Evolutionary conservation across 305 asterid genomes (phyloP), one percentile per base, ranked within the genome.

Genomic region (Fraxinus velutina): DNA sequence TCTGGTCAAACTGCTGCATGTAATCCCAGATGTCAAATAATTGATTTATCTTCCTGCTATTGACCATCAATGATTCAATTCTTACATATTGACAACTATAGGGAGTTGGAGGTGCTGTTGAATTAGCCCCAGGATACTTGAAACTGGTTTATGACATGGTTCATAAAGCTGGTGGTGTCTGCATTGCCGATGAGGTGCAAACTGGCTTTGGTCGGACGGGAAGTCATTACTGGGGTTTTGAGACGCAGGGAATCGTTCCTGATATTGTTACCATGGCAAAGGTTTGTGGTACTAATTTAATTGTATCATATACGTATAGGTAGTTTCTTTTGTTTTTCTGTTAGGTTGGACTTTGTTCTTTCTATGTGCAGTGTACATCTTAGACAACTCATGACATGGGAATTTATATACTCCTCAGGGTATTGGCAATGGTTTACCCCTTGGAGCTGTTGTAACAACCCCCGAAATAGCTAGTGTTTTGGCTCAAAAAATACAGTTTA

Each of bases 61-160:
- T 52, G 80, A 79, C 73, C 64, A 79, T 76, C 73, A 73, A 27
- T 57, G 32, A 29, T 29, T 29, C 32, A 29, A 29, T 29, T 75
- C 2, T 83, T 80, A 29, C 71, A 68, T 5, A 80, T 84, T 85
- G 79, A 78, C 78, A 82, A 87, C 84, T 34, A 62, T 84, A 95
- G 99, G 99, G 99, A 71, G 99, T 89, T 83, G 99, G 99, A 33
- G 99, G 99, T 88, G 88, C 99, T 37, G 98, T 96, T 82, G 99
- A 94, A 84, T 87, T 96, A 79, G 98, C 97, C 86, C 95, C 97
- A 2, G 99, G 99, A 83, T 96, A 96, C 89, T 89, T 96, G 81
- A 93, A 96, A 88, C 77, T 87, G 85, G 99, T 92, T 66, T 96
- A 94, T 55, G 97, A 93, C 78, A 91, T 92, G 81, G 90, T 94